Evolutionary conservation across 2,329 filamentous ascomycete genomes (phyloP).

Genomic region (Diplodia mutila): DNA sequence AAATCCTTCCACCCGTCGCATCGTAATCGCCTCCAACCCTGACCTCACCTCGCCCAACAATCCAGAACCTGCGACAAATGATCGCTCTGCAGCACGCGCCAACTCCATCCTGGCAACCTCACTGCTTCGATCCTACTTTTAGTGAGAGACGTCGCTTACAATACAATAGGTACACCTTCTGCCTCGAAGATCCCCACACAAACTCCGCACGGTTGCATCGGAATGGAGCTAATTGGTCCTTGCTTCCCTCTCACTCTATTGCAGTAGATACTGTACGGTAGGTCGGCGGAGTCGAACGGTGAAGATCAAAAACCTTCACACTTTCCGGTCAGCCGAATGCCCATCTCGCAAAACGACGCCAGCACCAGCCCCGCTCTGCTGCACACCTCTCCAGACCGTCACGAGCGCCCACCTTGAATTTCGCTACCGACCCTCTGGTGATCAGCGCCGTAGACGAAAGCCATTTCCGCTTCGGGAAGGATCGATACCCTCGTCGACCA

Average conservation of each 20-base stretch:
- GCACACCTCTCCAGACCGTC: not conserved
- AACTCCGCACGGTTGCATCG: too few relatives aligned
- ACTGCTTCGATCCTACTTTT: too few relatives aligned
- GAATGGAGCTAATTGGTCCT: too few relatives aligned
- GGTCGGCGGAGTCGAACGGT: too few relatives aligned
- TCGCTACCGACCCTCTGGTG: not conserved
- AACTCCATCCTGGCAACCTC: too few relatives aligned
- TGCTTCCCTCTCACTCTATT: too few relatives aligned
- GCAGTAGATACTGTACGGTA: too few relatives aligned
- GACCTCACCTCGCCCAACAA: not conserved
- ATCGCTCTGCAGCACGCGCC: too few relatives aligned
- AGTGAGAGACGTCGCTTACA: too few relatives aligned
- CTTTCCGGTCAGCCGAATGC: not conserved
- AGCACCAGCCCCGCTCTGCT: not conserved
- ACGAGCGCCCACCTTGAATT: not conserved
- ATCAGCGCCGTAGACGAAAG: not conserved
- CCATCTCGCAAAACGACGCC: not conserved
- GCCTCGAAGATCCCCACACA: too few relatives aligned
- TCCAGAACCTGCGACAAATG: too few relatives aligned
- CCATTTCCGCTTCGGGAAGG: not conserved
- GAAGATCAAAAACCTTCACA: not conserved
- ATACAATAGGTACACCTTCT: too few relatives aligned
- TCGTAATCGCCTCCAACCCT: not conserved
- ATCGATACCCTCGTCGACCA: not conserved
- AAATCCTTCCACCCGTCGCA: not conserved